Evolutionary conservation across 768 basidiomycete genomes (phyloP), one percentile per base, ranked within the genome.

Genomic region (Suillus decipiens): DNA sequence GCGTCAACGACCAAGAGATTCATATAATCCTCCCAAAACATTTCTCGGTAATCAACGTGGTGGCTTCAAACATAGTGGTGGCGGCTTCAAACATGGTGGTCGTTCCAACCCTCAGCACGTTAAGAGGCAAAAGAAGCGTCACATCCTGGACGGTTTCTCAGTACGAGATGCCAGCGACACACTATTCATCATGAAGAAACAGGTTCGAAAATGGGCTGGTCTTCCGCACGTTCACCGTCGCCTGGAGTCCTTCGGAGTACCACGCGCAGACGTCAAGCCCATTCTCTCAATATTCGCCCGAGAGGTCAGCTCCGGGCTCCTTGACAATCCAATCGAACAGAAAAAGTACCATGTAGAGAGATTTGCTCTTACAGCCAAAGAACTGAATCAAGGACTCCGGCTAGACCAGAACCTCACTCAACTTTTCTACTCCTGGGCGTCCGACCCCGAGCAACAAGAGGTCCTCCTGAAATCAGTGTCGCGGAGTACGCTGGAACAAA

Each of bases 391-490:
- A 12, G 61, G 22, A 10, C 69, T 74, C 22, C 68, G 73, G n/a
- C 66, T 80, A n/a, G 85, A 87, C 64, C 71, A 77, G 63, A 77
- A 82, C n/a, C 79, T 81, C 62, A 84, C 81, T 53, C 81, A 79
- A 33, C 76, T 85, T 31, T 81, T 90, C 65, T 87, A 81, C 68
- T 71, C 77, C 39, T 90, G 88, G 89, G 84, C 80, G 5, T 72
- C 80, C 5, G 70, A 78, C 53, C 77, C 77, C 11, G 63, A 68
- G 24, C 66, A 69, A 61, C 64, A 71, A 61, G 61, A 63, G 19
- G 60, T 68, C 41, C 70, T 81, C 36, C 60, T 69, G 43, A 33
- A 48, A 10, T 62, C 65, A 22, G 68, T 83, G 41, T 64, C 77
- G 7, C 56, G 67, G 28, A 63, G 69, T 14, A 79, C 80, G 12